Evolutionary conservation across 768 basidiomycete species (phyloP).

Genomic region (Lactifluus rugatus): DNA sequence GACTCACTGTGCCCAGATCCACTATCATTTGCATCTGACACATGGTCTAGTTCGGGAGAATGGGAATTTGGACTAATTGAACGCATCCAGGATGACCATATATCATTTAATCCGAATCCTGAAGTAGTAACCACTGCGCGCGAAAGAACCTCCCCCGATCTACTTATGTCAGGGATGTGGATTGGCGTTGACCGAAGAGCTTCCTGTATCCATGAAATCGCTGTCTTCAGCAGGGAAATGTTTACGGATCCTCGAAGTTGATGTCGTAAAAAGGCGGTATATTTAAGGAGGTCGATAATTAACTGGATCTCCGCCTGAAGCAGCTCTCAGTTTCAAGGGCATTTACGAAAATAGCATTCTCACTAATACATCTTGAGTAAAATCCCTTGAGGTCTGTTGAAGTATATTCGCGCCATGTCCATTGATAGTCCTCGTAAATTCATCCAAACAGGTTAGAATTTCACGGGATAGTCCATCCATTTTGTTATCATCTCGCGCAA

Average conservation of each 20-base stretch:
- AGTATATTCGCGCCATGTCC: slow-evolving; percentile 8
- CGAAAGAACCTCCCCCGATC: slow-evolving; percentile 32
- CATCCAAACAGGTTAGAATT: not conserved
- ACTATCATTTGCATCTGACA: not conserved
- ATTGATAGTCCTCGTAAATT: not conserved
- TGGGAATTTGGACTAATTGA: slow-evolving; percentile 2
- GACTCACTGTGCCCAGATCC: not conserved
- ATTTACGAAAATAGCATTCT: not conserved
- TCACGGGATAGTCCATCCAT: not conserved
- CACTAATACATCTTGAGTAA: not conserved
- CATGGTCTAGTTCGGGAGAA: not conserved
- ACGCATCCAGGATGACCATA: slow-evolving; percentile 50
- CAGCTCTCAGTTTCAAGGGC: not conserved
- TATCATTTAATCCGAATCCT: slow-evolving; percentile 61
- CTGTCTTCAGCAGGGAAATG: slow-evolving; percentile 54
- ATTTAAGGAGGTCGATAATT: slow-evolving; percentile 14
- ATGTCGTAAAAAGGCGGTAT: not conserved
- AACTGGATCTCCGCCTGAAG: slow-evolving; percentile 11
- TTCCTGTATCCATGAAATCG: slow-evolving; percentile 41
- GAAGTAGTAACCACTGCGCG: slow-evolving; percentile 46
- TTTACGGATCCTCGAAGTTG: not conserved
- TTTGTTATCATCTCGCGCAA: not conserved
- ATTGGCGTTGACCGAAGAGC: slow-evolving; percentile 28
- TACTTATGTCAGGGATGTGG: slow-evolving; percentile 28
- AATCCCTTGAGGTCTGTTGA: not conserved